A percentile compares a stretch with the other conserved stretches of the same genome.
Conservation (phyloP, 2,329 filamentous ascomycete genomes). For the Passalora sequoiae region DNA sequence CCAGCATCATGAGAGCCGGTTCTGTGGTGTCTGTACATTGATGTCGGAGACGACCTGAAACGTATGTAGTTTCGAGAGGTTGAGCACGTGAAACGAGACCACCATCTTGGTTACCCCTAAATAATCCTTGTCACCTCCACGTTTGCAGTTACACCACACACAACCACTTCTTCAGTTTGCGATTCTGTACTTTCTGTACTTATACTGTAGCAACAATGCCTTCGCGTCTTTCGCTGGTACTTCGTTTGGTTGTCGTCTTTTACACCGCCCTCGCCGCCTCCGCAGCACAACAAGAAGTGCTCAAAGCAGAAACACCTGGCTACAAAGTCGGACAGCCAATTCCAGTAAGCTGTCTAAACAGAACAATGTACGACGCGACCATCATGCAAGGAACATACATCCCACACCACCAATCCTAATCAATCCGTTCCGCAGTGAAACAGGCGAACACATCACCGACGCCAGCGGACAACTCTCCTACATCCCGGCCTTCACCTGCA, state of each 20-base stretch:
- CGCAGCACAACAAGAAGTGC: constrained; percentile 41
- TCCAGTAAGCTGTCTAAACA: constrained; percentile 49
- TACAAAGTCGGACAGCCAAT: constrained; percentile 48
- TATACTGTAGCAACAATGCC: constrained; percentile 14
- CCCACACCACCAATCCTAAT: background rate
- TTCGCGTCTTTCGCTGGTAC: constrained; percentile 24
- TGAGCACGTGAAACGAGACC: background rate
- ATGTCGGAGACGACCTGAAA: background rate
- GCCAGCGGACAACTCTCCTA: constrained; percentile 71
- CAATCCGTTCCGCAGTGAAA: constrained; percentile 57
- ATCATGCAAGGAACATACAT: constrained; percentile 5
- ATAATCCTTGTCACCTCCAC: too few relatives aligned
- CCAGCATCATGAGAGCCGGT: constrained; percentile 26
- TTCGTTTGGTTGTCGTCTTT: constrained; percentile 31
- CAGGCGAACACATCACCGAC: constrained; percentile 82
- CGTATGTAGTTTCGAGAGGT: background rate
- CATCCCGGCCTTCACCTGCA: constrained; percentile 83
- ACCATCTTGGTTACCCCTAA: background rate
- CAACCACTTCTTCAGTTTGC: background rate
- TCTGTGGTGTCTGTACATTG: constrained; percentile 17
- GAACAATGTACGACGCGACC: constrained; percentile 42
- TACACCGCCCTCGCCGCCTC: constrained; percentile 34
- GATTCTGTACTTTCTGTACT: constrained; percentile 2
- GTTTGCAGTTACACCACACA: too few relatives aligned
- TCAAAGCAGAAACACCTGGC: constrained; percentile 32